Conservation (phyloP, 495 filamentous ascomycete species). For the Podospora tetraspora region DNA sequence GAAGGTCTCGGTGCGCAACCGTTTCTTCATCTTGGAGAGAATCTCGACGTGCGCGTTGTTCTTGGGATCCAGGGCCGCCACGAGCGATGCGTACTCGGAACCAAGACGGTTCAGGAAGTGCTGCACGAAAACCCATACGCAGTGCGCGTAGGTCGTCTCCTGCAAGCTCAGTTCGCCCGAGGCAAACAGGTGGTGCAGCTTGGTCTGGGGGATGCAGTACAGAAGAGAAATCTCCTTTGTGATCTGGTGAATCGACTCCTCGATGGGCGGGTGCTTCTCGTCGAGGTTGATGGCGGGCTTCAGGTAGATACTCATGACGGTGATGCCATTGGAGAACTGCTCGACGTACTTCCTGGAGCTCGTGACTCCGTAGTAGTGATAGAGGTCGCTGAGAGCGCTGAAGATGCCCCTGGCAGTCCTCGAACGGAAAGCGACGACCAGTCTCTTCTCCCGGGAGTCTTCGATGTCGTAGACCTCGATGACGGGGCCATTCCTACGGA, state of each 20-base stretch:
- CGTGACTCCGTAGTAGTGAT: constrained; percentile 97
- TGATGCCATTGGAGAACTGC: constrained; percentile 98
- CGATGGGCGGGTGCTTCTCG: constrained; percentile 55
- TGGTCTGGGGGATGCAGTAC: constrained; percentile 97
- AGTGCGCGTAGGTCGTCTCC: constrained; percentile 95
- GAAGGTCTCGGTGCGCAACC: constrained; percentile 92
- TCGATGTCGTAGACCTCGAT: constrained; percentile 98
- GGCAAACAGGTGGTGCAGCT: constrained; percentile 84
- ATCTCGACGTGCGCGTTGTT: constrained; percentile 82
- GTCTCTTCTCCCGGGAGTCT: constrained; percentile 77
- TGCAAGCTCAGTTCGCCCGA: constrained; percentile 86
- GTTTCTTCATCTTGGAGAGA: constrained; percentile 91
- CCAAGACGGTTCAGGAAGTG: constrained; percentile 96
- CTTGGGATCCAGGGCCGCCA: constrained; percentile 66
- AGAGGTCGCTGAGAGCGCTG: constrained; percentile 90
- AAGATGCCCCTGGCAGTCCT: constrained; percentile 91
- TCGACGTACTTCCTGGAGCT: constrained; percentile 97
- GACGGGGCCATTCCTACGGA: constrained; percentile 79
- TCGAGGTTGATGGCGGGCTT: constrained; percentile 57
- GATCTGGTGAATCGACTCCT: constrained; percentile 95
- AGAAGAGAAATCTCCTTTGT: constrained; percentile 96
- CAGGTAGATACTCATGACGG: constrained; percentile 91
- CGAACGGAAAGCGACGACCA: constrained; percentile 90
- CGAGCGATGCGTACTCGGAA: constrained; percentile 81
- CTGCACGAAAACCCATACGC: constrained; percentile 93